Conservation (phyloP, 2,329 filamentous ascomycete species). For the Colletotrichum graminicola region DNA sequence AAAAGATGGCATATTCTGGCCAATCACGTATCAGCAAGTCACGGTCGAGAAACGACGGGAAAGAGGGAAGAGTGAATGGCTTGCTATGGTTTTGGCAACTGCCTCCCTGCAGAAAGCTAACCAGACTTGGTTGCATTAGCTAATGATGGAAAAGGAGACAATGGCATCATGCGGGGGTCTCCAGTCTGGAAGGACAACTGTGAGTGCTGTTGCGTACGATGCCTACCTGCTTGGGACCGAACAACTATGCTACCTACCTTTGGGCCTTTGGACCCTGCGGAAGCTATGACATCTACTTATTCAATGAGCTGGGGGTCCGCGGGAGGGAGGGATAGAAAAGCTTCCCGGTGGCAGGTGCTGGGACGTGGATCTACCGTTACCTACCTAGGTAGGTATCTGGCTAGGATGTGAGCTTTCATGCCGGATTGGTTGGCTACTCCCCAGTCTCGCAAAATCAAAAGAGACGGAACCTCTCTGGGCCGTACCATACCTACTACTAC, state of each 20-base stretch:
- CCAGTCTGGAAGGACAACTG: background rate
- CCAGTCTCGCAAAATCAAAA: too few species aligned
- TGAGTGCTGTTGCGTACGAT: background rate
- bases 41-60: background rate
- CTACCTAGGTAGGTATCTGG: background rate
- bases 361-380: background rate
- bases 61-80: background rate
- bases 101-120: slow-evolving; percentile 6
- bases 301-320: background rate
- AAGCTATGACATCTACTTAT: background rate
- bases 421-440: background rate
- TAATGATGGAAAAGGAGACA: slow-evolving; percentile 1
- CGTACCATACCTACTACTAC: background rate
- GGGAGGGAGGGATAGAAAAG: background rate
- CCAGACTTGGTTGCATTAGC: background rate
- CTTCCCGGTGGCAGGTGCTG: background rate
- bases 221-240: too few species aligned
- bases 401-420: background rate
- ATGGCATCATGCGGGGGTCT: slow-evolving; percentile 1
- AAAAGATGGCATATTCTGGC: background rate
- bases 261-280: background rate
- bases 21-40: background rate
- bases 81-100: background rate
- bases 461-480: background rate
- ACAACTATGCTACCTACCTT: background rate